phyloP scores from a whole-genome alignment of 306 rosid genomes.

The Luffa aegyptiaca region DNA sequence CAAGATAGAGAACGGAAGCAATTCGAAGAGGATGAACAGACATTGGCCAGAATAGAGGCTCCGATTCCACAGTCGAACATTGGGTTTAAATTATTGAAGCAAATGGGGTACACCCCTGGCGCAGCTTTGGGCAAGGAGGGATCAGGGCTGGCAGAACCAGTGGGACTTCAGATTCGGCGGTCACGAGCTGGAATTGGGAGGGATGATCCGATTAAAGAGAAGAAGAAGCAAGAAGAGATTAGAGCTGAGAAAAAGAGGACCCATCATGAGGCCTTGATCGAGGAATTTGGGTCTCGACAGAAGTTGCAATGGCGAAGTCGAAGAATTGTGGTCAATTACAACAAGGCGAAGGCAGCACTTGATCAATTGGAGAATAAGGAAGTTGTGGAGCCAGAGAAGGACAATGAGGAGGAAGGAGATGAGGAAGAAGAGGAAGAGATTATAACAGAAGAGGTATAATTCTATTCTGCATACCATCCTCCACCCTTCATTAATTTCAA shows the following conservation, averaged over 20 bases:
- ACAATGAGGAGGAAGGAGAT: conserved; percentile 46
- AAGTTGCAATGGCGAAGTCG: conserved; percentile 67
- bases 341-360: conserved; percentile 74
- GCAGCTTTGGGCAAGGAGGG: conserved; percentile 72
- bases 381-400: conserved; percentile 40
- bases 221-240: conserved; percentile 50
- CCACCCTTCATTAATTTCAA: neutral
- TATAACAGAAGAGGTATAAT: conserved; percentile 64
- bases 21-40: conserved; percentile 63
- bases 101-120: conserved; percentile 88
- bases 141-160: conserved; percentile 67
- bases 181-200: conserved; percentile 87
- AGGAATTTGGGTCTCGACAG: conserved; percentile 73
- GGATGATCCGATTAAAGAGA: conserved; percentile 60
- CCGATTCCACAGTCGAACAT: conserved; percentile 89
- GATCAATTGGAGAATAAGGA: conserved; percentile 86
- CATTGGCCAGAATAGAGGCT: conserved; percentile 64
- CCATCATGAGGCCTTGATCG: conserved; percentile 50
- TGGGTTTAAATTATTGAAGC: conserved; percentile 76
- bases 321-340: conserved; percentile 48
- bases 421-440: conserved; percentile 49
- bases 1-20: conserved; percentile 62
- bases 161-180: conserved; percentile 68
- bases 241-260: conserved; percentile 27
- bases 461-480: neutral